Conservation (phyloP, 1,284 basidiomycete species). For the Quambalaria eucalypti region DNA sequence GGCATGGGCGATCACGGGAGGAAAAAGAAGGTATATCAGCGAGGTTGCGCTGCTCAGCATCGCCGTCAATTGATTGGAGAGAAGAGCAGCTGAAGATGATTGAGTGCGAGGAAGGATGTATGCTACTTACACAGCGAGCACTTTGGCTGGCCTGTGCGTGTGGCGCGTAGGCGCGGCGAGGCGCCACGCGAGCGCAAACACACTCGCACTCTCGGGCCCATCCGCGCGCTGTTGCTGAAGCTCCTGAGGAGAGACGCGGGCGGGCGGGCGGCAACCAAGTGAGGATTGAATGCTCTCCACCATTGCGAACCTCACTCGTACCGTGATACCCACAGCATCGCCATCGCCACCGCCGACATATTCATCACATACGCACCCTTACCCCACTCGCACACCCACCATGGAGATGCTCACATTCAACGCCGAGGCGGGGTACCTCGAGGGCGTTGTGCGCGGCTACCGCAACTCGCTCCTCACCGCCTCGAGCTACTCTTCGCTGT, state of each 20-base stretch:
- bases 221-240: too few relatives aligned
- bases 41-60: too few relatives aligned
- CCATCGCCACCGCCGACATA: background rate
- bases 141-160: too few relatives aligned
- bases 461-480: conserved; percentile 82
- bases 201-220: too few relatives aligned
- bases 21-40: too few relatives aligned
- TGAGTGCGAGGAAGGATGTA: too few relatives aligned
- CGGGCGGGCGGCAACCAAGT: background rate
- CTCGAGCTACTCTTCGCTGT: conserved; percentile 82
- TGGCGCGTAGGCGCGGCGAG: too few relatives aligned
- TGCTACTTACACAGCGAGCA: too few relatives aligned
- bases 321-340: background rate
- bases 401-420: conserved; percentile 46
- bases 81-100: too few relatives aligned
- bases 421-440: conserved; percentile 38
- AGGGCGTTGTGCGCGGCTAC: conserved; percentile 89
- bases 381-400: conserved; percentile 6
- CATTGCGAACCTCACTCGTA: background rate
- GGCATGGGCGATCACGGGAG: too few relatives aligned
- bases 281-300: background rate
- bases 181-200: too few relatives aligned
- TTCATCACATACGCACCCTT: background rate
- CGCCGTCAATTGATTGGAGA: too few relatives aligned
- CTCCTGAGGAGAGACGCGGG: background rate